Evolutionary conservation across 163 green algal species (phyloP).

Genomic region (Chlamydomonas reinhardtii): DNA sequence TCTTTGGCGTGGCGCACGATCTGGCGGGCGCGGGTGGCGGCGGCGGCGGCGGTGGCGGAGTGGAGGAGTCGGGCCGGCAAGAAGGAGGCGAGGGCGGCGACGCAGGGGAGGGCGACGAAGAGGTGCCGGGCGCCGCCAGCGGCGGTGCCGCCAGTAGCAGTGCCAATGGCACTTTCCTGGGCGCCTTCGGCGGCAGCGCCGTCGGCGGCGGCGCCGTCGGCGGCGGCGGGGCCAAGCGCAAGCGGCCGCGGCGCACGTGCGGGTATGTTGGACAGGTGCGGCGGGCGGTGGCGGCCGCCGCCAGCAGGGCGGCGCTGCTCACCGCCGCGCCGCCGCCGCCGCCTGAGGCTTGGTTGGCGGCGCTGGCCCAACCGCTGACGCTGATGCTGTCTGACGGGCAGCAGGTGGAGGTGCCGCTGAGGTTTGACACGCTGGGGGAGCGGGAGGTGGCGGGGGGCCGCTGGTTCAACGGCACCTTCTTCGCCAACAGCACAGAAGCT

Average conservation of each 20-base stretch:
- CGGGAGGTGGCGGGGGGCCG: background rate
- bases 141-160: background rate
- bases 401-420: background rate
- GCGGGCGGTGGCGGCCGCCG: background rate
- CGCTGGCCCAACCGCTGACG: background rate
- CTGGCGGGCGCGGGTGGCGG: background rate
- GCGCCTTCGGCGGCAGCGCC: background rate
- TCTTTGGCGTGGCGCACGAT: slow-evolving; percentile 32
- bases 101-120: background rate
- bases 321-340: background rate
- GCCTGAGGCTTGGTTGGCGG: background rate
- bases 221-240: background rate
- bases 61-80: background rate
- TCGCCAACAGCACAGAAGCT: background rate
- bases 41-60: background rate
- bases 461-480: slow-evolving; percentile 25
- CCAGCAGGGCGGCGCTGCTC: background rate
- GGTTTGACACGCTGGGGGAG: background rate
- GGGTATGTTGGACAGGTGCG: background rate
- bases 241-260: background rate
- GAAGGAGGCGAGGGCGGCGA: background rate
- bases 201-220: too few species aligned
- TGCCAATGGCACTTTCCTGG: background rate
- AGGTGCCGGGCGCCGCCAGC: too few species aligned
- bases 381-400: background rate